Evolutionary conservation across 2,329 filamentous ascomycete species (phyloP), one percentile per base, ranked within the genome.

Genomic region (Geosmithia morbida): DNA sequence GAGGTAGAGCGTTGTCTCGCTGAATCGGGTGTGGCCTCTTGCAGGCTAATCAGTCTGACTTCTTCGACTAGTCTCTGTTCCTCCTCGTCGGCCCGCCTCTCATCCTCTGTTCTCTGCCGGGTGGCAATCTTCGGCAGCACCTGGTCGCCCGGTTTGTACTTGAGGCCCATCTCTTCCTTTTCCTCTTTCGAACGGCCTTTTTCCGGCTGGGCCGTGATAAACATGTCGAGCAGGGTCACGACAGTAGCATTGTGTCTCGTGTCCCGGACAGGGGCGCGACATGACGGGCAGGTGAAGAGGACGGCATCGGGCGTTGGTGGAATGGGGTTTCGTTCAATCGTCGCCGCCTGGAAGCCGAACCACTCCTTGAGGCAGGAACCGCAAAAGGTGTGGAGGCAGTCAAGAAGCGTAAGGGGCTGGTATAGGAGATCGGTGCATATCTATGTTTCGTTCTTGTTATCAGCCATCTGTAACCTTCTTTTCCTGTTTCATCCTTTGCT

Each of bases 341-440:
- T 70, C 29, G 72, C 69, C 39, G 81, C 81, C 62, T 95, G 87
- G 64, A 81, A 92, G 52, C 72, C 70, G 61, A 97, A 98, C 92
- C 92, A 98, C 69, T 94, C 87, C 64, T 94, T 95, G 50, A 97
- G 65, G 61, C 92, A 98, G 40, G 86, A 85, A 53, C 89, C 92
- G 69, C 92, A 98, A 65, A 94, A 98, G 43, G 90, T 96, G 66
- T 95, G 88, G 43, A 95, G 77, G 61, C 88, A 95, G 69, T 95
- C 87, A 63, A 95, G 85, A 45, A 94, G 79, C 26, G 88, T 94
- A 53, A 94, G 75, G 33, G 89, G 88, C 63, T 94, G 86, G 66
- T 87, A 94, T 52, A 95, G 80, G 53, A 95, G 77, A 64, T 97
- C 92, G 56, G 90, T 94, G 71, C 92, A 98, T 59, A 98, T 98